Conservation (phyloP, 495 filamentous ascomycete genomes). For the Echria macrotheca region DNA sequence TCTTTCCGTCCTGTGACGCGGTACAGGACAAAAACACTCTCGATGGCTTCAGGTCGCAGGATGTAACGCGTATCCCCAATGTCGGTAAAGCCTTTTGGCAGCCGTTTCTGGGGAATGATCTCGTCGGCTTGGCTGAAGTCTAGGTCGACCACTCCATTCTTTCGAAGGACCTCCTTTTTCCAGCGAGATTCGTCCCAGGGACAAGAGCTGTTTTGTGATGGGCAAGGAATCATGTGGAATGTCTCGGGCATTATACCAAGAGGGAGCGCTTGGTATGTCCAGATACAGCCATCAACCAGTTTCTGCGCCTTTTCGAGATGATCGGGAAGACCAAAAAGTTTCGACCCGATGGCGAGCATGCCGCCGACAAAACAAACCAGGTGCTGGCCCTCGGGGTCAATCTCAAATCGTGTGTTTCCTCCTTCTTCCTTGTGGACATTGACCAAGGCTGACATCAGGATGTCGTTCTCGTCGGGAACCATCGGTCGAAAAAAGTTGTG, state of each 20-base stretch:
- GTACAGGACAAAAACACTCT: conserved; percentile 69
- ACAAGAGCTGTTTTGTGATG: conserved; percentile 49
- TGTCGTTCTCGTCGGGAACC: conserved; percentile 45
- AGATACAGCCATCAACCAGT: conserved; percentile 77
- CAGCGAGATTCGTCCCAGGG: conserved; percentile 63
- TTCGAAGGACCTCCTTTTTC: conserved; percentile 23
- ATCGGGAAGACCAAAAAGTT: conserved; percentile 55
- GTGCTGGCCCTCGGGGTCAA: conserved; percentile 38
- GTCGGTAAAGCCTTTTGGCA: conserved; percentile 62
- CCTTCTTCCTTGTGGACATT: conserved; percentile 55
- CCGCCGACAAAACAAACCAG: conserved; percentile 70
- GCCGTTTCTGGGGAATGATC: conserved; percentile 49
- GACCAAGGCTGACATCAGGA: conserved; percentile 51
- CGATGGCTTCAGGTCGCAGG: conserved; percentile 59
- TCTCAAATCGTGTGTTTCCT: conserved; percentile 51
- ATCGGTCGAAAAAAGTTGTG: conserved; percentile 62
- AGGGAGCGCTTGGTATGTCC: conserved; percentile 67
- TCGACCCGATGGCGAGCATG: conserved; percentile 76
- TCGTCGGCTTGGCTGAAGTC: conserved; percentile 19
- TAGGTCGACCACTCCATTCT: conserved; percentile 3
- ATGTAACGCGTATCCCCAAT: conserved; percentile 47
- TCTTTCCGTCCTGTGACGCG: conserved; percentile 62
- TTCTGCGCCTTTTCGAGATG: conserved; percentile 68
- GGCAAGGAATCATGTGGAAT: conserved; percentile 58
- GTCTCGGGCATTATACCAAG: conserved; percentile 80